Evolutionary conservation across 805 yeast species (phyloP), one percentile per base, ranked within the genome.

Genomic region (Teunomyces funiuensis): DNA sequence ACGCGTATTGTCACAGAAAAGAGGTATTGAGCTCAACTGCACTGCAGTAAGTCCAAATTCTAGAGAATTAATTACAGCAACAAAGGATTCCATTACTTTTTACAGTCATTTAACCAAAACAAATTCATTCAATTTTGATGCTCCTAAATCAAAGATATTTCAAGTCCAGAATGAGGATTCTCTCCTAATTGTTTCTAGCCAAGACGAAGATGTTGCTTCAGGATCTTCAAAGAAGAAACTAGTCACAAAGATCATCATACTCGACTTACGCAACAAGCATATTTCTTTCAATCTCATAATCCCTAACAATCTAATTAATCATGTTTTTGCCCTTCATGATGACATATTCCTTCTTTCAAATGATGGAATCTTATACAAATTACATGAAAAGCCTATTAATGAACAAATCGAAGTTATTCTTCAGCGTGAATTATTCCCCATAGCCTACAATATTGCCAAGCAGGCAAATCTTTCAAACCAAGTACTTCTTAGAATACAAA

Each of bases 311-410:
- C 65, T 83, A 0, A 77, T 89, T 2, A 68, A 71, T 17, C 80
- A 83, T 36, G 68, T 83, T 0, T 77, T 88, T 42, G 57, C 62
- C 15, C 63, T 78, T 46, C 77, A 84, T 79, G 72, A 67, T 23
- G 80, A 79, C 39, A 53, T 84, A 10, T 82, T 73, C 50, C 63
- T 88, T 6, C 60, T 90, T 10, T 79, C 88, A 2, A 67, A 83
- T 1, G 95, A 89, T 57, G 97, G 97, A 0, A 63, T 85, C 2
- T 63, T 91, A 6, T 82, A 84, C 55, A 75, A 74, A 43, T 60
- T 88, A 11, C 79, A 76, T 31, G 95, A 88, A 54, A 83, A 82
- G 50, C 65, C 82, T 0, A 55, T 85, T 7, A 68, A 75, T n/a
- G 81, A 82, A 39, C 87, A 87, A 54, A 66, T 93, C 8, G 82